Evolutionary conservation across 331 rosid species (phyloP).

Genomic region (Pyracantha coccinea): DNA sequence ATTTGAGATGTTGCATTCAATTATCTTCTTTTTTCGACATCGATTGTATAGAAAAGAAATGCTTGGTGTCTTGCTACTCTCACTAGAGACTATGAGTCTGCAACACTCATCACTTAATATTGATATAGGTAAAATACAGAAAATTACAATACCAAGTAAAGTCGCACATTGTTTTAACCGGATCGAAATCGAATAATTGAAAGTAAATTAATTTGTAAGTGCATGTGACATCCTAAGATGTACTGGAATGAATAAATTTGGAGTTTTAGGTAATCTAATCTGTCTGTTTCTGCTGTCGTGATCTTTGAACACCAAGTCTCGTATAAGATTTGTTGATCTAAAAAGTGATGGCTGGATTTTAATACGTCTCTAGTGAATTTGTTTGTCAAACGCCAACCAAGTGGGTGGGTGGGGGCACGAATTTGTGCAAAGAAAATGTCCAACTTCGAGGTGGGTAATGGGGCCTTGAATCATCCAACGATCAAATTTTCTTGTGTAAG

Average conservation of each 20-base stretch:
- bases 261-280: slow-evolving; percentile 26
- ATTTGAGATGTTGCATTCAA: background rate
- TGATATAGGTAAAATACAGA: background rate
- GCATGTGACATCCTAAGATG: slow-evolving; percentile 32
- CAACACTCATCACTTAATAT: too few relatives aligned
- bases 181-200: background rate
- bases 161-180: slow-evolving; percentile 9
- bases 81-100: too few relatives aligned
- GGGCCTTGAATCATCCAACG: too few relatives aligned
- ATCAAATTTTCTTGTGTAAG: too few relatives aligned
- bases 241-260: background rate
- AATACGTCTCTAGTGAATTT: background rate
- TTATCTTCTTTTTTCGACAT: background rate
- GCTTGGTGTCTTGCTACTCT: too few relatives aligned
- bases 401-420: background rate
- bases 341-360: background rate
- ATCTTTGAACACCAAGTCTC: background rate
- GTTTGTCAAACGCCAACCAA: background rate
- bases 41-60: too few relatives aligned
- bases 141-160: background rate
- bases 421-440: background rate
- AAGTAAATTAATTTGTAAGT: background rate
- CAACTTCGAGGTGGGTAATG: background rate
- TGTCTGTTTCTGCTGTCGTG: slow-evolving; percentile 27
- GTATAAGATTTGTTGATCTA: background rate